Percentiles rank a stretch among this genome's conserved stretches.
These are phyloP conservation scores for Pyrenochaeta sp. DNA, from an alignment of 2,329 filamentous ascomycete genomes.

Conservation along the genomic window DNA sequence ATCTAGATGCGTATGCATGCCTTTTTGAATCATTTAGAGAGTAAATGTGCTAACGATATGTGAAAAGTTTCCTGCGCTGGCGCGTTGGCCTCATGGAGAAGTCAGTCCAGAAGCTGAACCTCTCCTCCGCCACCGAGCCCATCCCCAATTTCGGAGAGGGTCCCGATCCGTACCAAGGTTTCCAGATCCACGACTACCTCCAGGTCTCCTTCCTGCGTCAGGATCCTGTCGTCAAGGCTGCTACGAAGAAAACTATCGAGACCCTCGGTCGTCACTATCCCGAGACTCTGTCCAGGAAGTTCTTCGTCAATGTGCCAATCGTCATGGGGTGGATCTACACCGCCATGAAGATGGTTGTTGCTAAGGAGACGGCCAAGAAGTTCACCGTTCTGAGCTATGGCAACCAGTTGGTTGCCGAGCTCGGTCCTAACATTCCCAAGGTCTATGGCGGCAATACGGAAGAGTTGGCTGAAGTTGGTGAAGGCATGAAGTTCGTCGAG, in stretches of 20 bases:
- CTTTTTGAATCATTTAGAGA: neutral
- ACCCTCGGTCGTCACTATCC: conserved; percentile 85
- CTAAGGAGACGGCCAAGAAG: conserved; percentile 58
- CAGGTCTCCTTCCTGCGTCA: conserved; percentile 85
- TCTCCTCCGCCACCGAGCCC: conserved; percentile 71
- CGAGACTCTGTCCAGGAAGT: conserved; percentile 88
- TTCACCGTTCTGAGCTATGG: conserved; percentile 65
- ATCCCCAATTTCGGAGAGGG: conserved; percentile 73
- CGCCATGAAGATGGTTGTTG: conserved; percentile 56
- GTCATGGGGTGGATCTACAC: conserved; percentile 81
- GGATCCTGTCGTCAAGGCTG: conserved; percentile 76
- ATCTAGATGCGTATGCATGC: conserved; percentile 72
- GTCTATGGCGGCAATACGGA: conserved; percentile 79
- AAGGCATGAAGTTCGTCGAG: conserved; percentile 49
- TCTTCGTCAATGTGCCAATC: conserved; percentile 91
- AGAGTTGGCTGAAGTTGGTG: conserved; percentile 54
- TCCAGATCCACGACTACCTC: conserved; percentile 93
- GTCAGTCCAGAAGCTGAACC: conserved; percentile 75
- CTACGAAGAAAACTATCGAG: conserved; percentile 81
- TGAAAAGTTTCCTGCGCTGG: conserved; percentile 83
- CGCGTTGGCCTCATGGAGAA: conserved; percentile 90
- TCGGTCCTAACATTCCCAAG: conserved; percentile 72
- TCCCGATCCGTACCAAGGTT: conserved; percentile 84
- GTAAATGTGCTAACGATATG: neutral
- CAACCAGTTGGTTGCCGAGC: conserved; percentile 68